Percentiles rank a stretch among this genome's conserved stretches.
Evolutionary conservation across 495 filamentous ascomycete genomes (phyloP).

Genomic region (Podospora anserina): DNA sequence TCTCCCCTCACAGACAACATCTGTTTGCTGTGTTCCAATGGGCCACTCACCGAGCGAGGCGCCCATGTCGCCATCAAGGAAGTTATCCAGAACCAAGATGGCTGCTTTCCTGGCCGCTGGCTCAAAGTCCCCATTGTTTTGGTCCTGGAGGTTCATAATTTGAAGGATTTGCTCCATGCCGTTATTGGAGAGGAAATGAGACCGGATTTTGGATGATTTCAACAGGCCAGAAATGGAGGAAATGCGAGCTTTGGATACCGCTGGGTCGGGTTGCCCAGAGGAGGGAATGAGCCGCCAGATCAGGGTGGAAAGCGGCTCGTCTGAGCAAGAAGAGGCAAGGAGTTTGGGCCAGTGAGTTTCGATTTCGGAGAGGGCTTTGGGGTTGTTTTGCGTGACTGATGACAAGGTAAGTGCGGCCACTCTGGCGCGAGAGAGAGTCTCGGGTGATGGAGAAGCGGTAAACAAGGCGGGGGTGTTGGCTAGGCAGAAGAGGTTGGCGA

Average conservation of each 20-base stretch:
- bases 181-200: conserved; percentile 47
- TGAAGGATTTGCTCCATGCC: conserved; percentile 48
- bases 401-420: conserved; percentile 53
- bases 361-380: conserved; percentile 52
- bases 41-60: conserved; percentile 51
- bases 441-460: conserved; percentile 2
- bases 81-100: conserved; percentile 55
- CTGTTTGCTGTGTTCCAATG: conserved; percentile 17
- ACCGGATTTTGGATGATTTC: conserved; percentile 43
- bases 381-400: conserved; percentile 60
- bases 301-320: conserved; percentile 9
- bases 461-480: conserved; percentile 27
- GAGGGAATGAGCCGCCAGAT: conserved; percentile 32
- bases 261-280: conserved; percentile 27
- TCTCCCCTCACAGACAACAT: conserved; percentile 26
- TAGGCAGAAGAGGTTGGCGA: conserved; percentile 46
- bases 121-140: conserved; percentile 33
- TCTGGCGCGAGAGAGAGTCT: conserved; percentile 33
- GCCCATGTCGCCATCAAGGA: conserved; percentile 59
- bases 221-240: conserved; percentile 43
- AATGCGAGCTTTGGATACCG: conserved; percentile 38
- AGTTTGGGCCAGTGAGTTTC: conserved; percentile 38
- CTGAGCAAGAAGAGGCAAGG: conserved; percentile 26
- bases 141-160: conserved; percentile 36
- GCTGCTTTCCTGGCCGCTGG: conserved; percentile 43